Evolutionary conservation across 2,329 filamentous ascomycete species (phyloP).

Genomic region (Phaeosphaeriaceae sp.): DNA sequence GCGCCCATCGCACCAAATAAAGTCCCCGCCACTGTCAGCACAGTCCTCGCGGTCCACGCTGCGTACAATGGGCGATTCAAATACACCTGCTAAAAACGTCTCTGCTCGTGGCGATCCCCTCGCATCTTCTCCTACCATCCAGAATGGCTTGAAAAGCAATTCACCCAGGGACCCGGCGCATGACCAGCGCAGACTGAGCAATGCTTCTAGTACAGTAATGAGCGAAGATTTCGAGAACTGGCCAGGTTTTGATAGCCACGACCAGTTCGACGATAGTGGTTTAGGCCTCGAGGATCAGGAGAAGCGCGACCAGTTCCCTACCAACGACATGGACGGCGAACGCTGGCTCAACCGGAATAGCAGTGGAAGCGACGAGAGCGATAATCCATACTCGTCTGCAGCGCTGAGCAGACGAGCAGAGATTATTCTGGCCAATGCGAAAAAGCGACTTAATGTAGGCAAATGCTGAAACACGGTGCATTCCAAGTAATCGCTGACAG

Average conservation of each 20-base stretch:
- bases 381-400: slow-evolving; percentile 72
- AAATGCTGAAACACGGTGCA: neutral
- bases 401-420: slow-evolving; percentile 71
- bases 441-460: slow-evolving; percentile 82
- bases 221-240: slow-evolving; percentile 54
- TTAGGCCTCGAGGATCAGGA: slow-evolving; percentile 44
- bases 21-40: slow-evolving; percentile 40
- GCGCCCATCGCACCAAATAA: slow-evolving; percentile 35
- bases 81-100: slow-evolving; percentile 18
- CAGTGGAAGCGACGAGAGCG: slow-evolving; percentile 53
- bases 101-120: slow-evolving; percentile 28
- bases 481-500: slow-evolving; percentile 28
- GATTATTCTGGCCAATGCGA: slow-evolving; percentile 90
- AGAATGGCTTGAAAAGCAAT: slow-evolving; percentile 25
- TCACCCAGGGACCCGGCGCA: slow-evolving; percentile 22
- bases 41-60: slow-evolving; percentile 45
- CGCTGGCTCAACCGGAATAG: slow-evolving; percentile 45
- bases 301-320: slow-evolving; percentile 36
- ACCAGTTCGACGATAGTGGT: slow-evolving; percentile 42
- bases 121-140: slow-evolving; percentile 44
- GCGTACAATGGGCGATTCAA: slow-evolving; percentile 38
- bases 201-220: slow-evolving; percentile 46
- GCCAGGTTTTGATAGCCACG: slow-evolving; percentile 45
- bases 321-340: slow-evolving; percentile 47
- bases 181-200: slow-evolving; percentile 39